Conservation (phyloP, 1,284 basidiomycete species). For the Ustilago crameri region DNA sequence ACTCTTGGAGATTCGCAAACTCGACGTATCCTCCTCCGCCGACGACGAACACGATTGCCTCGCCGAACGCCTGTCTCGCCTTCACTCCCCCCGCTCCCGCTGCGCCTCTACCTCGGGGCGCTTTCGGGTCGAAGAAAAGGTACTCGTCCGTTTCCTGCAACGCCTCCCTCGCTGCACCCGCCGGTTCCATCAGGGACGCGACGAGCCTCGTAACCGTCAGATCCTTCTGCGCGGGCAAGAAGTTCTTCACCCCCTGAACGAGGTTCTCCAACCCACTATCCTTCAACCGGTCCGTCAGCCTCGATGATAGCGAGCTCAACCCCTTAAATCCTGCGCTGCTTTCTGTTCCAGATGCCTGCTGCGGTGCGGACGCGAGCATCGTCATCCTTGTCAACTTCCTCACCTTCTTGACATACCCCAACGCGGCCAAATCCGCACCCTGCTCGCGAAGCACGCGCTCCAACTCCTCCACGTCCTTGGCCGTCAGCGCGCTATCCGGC, state of each 20-base stretch:
- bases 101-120: conserved; percentile 46
- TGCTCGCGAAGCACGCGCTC: conserved; percentile 70
- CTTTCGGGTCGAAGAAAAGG: conserved; percentile 85
- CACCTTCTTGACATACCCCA: conserved; percentile 91
- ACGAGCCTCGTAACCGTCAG: conserved; percentile 90
- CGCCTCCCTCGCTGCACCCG: conserved; percentile 78
- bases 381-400: conserved; percentile 96
- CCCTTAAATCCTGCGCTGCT: conserved; percentile 77
- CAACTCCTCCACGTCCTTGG: conserved; percentile 86
- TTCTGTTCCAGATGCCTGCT: conserved; percentile 63
- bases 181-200: conserved; percentile 96
- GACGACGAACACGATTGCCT: conserved; percentile 92
- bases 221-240: conserved; percentile 93
- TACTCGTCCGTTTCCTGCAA: conserved; percentile 89
- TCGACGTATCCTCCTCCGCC: conserved; percentile 98
- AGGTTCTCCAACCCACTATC: conserved; percentile 92
- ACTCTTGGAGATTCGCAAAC: conserved; percentile 82
- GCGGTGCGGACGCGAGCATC: conserved; percentile 82
- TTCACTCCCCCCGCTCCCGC: conserved; percentile 32
- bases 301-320: conserved; percentile 80
- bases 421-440: conserved; percentile 81
- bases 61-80: conserved; percentile 75
- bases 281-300: conserved; percentile 83
- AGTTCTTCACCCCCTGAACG: conserved; percentile 97
- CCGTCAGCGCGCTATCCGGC: conserved; percentile 80